Conservation (phyloP, 495 filamentous ascomycete genomes). For the Tuber indicum region DNA sequence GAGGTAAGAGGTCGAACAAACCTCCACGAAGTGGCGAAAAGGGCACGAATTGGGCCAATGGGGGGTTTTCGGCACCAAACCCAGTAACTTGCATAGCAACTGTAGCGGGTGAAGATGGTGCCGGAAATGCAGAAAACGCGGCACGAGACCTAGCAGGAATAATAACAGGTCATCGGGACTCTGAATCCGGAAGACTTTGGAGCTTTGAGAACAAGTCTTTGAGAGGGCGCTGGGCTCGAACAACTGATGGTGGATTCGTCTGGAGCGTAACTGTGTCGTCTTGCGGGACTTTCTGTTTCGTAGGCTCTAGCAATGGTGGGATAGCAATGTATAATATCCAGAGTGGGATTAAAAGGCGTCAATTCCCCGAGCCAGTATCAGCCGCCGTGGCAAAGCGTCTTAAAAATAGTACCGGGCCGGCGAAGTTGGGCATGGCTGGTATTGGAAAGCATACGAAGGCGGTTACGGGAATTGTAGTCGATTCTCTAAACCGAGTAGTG, state of each 20-base stretch:
- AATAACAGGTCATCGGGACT: constrained; percentile 83
- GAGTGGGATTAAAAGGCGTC: constrained; percentile 76
- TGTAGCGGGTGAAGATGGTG: constrained; percentile 81
- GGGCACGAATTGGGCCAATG: constrained; percentile 49
- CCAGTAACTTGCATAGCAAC: constrained; percentile 84
- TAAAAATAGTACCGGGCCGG: constrained; percentile 42
- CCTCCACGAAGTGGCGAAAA: constrained; percentile 55
- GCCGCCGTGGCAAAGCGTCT: constrained; percentile 55
- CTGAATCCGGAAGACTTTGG: constrained; percentile 84
- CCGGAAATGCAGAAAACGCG: constrained; percentile 54
- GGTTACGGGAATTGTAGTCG: constrained; percentile 77
- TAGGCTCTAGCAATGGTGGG: constrained; percentile 73
- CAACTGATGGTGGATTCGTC: constrained; percentile 73
- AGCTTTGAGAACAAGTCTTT: constrained; percentile 85
- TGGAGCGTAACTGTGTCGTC: constrained; percentile 80
- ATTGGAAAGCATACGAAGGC: constrained; percentile 66
- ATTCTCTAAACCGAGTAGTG: constrained; percentile 72
- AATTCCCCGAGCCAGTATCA: constrained; percentile 67
- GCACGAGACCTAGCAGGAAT: constrained; percentile 94
- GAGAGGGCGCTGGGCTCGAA: constrained; percentile 90
- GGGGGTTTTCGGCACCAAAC: constrained; percentile 69
- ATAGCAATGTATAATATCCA: constrained; percentile 96
- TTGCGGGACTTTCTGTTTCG: constrained; percentile 89
- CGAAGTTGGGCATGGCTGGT: constrained; percentile 45
- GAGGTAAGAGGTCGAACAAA: constrained; percentile 76